Base-by-base conservation (phyloP, 139 green algal genomes). In the Coelastrella sp. region DNA sequence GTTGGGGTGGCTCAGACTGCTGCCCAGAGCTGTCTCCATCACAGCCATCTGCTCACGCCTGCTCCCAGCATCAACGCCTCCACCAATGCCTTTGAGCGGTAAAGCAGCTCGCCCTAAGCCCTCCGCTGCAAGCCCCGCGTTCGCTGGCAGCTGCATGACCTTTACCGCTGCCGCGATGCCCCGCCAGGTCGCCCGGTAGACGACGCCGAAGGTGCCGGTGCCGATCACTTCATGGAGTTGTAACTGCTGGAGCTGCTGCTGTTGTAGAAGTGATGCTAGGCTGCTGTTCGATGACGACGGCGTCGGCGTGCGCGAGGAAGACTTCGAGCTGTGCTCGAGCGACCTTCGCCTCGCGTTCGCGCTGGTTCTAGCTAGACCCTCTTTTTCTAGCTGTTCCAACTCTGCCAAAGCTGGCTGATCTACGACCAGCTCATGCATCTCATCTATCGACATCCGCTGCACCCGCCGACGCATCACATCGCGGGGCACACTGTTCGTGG, bases 31-130 rank as follows among this genome's bases (percentile, higher is more conserved):
- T 3, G 83, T 66, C 66, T 89, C 83, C 83, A 89, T 89, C 13
- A 89, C 66, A 5, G 83, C 83, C 83, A 88, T 88, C 65, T 88
- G 83, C 83, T 88, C 83, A 23, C 83, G 64, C 65, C 65, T 60
- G 79, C 58, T 85, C 58, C 57, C 22, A n/a, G 68, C 17, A n/a
- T 14, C 16, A 76, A 6, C 68, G 22, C 68, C 68, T 8, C 16
- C n/a, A 23, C 68, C 68, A 5, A 22, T 23, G 17, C 16, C 68
- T 8, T 23, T 76, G 5, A 76, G 7, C 68, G 68, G 68, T 17
- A 76, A 6, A 76, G 14, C 68, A 47, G 32, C 32, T 47, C 32
- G 32, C 32, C 32, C 32, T 47, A 47, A 47, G 17, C 58, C 61
- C 16, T 57, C 79, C 23, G 23, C 23, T 19, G 7, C 23, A 22